Evolutionary conservation across 2,329 filamentous ascomycete genomes (phyloP).

Genomic region (Phialemonium atrogriseum): DNA sequence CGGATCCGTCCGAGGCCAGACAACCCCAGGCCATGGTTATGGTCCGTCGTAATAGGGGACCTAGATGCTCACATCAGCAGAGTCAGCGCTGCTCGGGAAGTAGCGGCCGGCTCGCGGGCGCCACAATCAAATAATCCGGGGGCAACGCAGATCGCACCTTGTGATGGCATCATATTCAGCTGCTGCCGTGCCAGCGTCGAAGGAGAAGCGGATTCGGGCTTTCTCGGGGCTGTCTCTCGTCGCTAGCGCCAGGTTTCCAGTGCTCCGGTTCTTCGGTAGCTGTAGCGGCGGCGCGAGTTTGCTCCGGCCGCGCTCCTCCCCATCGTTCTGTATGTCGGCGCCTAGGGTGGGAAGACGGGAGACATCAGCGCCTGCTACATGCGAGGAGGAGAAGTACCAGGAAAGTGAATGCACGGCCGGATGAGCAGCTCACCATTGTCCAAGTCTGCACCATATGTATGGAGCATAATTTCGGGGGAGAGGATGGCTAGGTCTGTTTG

Average conservation of each 20-base stretch:
- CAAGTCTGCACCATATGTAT: conserved; percentile 30
- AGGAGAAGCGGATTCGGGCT: conserved; percentile 62
- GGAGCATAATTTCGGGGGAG: conserved; percentile 32
- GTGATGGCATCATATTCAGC: conserved; percentile 61
- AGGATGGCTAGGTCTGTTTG: too few species aligned
- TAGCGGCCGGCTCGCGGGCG: conserved; percentile 1
- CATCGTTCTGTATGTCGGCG: conserved; percentile 28
- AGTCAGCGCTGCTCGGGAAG: conserved; percentile 17
- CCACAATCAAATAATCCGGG: conserved; percentile 14
- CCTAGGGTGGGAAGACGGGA: conserved; percentile 18
- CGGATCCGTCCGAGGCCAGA: conserved; percentile 90
- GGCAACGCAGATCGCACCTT: conserved; percentile 49
- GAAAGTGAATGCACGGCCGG: conserved; percentile 1
- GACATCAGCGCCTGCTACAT: conserved; percentile 3
- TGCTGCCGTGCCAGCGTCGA: conserved; percentile 58
- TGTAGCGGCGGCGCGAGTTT: conserved; percentile 38
- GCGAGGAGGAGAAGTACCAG: too few species aligned
- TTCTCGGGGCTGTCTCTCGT: conserved; percentile 47
- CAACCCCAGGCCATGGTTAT: conserved; percentile 77
- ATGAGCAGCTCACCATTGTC: conserved; percentile 29
- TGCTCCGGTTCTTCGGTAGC: conserved; percentile 57
- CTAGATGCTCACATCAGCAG: conserved; percentile 32
- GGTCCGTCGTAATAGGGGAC: conserved; percentile 74
- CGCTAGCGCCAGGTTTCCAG: conserved; percentile 48
- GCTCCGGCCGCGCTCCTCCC: conserved; percentile 32